Percentiles rank a stretch among this genome's conserved stretches.
Evolutionary conservation across 2,329 filamentous ascomycete species (phyloP).

Genomic region (Paramyrothecium sp.): DNA sequence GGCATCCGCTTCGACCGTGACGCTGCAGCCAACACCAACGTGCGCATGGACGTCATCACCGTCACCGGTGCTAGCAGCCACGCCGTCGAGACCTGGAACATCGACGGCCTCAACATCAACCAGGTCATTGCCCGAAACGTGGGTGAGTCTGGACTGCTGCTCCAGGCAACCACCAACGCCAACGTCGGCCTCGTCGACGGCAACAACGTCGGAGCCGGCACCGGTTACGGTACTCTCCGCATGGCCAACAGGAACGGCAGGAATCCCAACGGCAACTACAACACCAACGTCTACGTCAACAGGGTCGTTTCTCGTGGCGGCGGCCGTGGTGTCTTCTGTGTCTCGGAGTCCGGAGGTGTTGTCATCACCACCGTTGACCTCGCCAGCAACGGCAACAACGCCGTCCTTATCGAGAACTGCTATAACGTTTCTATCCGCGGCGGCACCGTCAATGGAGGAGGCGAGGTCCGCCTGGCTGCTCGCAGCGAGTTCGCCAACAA

Average conservation of each 20-base stretch:
- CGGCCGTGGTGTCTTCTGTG: slow-evolving; percentile 2
- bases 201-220: neutral
- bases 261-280: slow-evolving; percentile 3
- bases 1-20: slow-evolving; percentile 4
- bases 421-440: slow-evolving; percentile 1
- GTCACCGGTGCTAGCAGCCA: neutral
- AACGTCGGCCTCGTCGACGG: slow-evolving; percentile 1
- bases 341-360: neutral
- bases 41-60: neutral
- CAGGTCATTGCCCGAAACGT: neutral
- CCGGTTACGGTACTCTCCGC: slow-evolving; percentile 1
- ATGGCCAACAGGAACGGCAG: slow-evolving; percentile 1
- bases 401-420: slow-evolving; percentile 3
- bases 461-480: slow-evolving; percentile 1
- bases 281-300: slow-evolving; percentile 2
- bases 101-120: slow-evolving; percentile 2
- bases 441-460: neutral
- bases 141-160: slow-evolving; percentile 1
- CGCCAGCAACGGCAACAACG: slow-evolving; percentile 1
- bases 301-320: slow-evolving; percentile 1
- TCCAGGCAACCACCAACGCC: neutral
- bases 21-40: neutral
- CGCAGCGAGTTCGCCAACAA: slow-evolving; percentile 3
- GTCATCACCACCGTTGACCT: slow-evolving; percentile 1
- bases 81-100: slow-evolving; percentile 1